Conservation (phyloP, 1,284 basidiomycete genomes). For the Sanguinoderma infundibulare region DNA sequence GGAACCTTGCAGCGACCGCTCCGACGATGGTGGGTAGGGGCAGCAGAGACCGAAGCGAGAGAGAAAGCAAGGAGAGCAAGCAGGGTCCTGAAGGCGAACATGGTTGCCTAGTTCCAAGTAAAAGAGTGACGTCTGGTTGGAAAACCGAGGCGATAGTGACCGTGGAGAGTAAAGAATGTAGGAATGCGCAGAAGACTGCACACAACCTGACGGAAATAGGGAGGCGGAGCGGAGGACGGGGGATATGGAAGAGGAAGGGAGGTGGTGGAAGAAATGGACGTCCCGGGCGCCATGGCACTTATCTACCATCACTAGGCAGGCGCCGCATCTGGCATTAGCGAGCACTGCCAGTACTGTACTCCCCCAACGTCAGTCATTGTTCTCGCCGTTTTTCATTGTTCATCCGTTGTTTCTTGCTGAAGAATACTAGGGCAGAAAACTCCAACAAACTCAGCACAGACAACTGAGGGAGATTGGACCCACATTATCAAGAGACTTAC, state of each 20-base stretch:
- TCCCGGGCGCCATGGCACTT: not conserved
- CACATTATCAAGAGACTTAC: no score
- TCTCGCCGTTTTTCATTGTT: no score
- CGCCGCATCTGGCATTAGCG: not conserved
- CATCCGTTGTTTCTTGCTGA: no score
- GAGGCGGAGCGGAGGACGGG: slow-evolving; percentile 6
- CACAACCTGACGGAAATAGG: slow-evolving; percentile 11
- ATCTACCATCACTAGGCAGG: slow-evolving; percentile 2
- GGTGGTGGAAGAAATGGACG: slow-evolving; percentile 1
- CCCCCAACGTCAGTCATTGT: no score
- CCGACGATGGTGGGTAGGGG: slow-evolving; percentile 14
- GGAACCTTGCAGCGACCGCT: slow-evolving; percentile 18
- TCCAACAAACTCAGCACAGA: no score
- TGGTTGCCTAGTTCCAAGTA: slow-evolving; percentile 12
- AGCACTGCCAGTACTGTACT: no score
- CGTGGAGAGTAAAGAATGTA: slow-evolving; percentile 21
- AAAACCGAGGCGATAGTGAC: slow-evolving; percentile 19
- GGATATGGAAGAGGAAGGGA: not conserved
- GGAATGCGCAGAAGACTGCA: slow-evolving; percentile 20
- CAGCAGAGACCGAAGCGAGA: slow-evolving; percentile 25
- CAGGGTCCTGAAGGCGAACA: slow-evolving; percentile 31
- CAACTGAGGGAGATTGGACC: no score
- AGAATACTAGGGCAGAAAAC: no score
- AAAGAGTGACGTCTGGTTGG: slow-evolving; percentile 14
- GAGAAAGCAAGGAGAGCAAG: slow-evolving; percentile 28